A percentile compares a stretch with the other conserved stretches of the same genome.
These are phyloP conservation scores for Eurotiales sp. DNA, from an alignment of 2,329 filamentous ascomycete genomes.

Conservation along the genomic window DNA sequence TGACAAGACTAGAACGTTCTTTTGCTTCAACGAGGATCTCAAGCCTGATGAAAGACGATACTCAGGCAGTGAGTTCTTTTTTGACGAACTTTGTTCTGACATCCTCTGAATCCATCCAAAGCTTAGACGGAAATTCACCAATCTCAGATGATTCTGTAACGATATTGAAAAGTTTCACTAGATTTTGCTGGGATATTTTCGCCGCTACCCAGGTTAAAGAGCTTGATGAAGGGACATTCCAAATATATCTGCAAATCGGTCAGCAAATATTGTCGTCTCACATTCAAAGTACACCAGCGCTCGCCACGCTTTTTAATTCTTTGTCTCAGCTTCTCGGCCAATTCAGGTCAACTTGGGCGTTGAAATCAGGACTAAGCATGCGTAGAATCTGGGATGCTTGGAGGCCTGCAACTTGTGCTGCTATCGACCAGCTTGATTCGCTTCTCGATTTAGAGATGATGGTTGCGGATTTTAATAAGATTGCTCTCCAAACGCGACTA, in stretches of 20 bases:
- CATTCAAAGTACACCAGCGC: constrained; percentile 21
- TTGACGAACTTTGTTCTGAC: constrained; percentile 35
- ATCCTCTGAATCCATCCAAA: constrained; percentile 33
- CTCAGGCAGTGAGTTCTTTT: constrained; percentile 37
- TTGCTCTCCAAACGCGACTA: constrained; percentile 34
- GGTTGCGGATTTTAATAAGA: constrained; percentile 33
- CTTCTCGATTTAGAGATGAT: constrained; percentile 34
- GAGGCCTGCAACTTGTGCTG: constrained; percentile 55
- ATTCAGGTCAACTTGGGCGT: constrained; percentile 67
- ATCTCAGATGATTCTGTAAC: constrained; percentile 23
- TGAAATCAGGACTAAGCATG: constrained; percentile 75
- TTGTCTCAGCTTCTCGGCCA: constrained; percentile 40
- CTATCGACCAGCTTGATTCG: constrained; percentile 29
- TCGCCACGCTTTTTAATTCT: constrained; percentile 25
- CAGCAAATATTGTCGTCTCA: constrained; percentile 32
- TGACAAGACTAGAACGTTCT: constrained; percentile 40
- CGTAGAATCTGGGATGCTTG: constrained; percentile 71
- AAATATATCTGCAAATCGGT: constrained; percentile 50
- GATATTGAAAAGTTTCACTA: constrained; percentile 31
- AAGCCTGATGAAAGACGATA: constrained; percentile 39
- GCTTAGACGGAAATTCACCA: constrained; percentile 25
- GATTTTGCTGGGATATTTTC: constrained; percentile 50
- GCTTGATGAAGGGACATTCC: constrained; percentile 53
- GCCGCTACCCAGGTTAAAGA: constrained; percentile 36
- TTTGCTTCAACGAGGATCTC: constrained; percentile 38